phyloP scores from a whole-genome alignment of 2,329 filamentous ascomycete species.

The Penicillium griseofulvum region DNA sequence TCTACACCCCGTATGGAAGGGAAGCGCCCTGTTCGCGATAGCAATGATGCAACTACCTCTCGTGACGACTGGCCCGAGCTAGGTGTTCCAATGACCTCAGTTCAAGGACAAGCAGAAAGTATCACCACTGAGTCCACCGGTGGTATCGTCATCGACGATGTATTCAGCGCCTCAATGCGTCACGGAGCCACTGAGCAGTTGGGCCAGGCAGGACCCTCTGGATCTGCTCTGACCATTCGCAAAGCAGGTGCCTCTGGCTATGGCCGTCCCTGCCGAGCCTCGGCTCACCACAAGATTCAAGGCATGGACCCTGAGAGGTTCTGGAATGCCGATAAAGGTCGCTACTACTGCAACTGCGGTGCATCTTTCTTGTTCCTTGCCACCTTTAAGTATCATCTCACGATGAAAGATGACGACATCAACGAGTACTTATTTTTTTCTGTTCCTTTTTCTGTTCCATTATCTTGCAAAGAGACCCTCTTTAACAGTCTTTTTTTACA shows the following conservation, averaged over 20 bases:
- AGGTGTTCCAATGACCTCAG: background rate
- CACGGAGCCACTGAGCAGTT: background rate
- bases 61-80: background rate
- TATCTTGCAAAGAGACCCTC: background rate
- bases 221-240: background rate
- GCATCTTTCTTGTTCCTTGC: background rate
- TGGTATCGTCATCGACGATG: background rate
- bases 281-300: slow-evolving; percentile 9
- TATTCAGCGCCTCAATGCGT: background rate
- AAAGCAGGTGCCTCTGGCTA: background rate
- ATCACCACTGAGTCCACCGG: slow-evolving; percentile 1
- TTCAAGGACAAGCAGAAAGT: background rate
- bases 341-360: slow-evolving; percentile 38
- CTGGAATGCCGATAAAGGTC: slow-evolving; percentile 30
- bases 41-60: background rate
- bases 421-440: slow-evolving; percentile 15
- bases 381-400: background rate
- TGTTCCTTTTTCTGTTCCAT: too few species aligned
- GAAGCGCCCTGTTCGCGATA: background rate
- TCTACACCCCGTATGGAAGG: background rate
- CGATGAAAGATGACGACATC: background rate
- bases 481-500: slow-evolving; percentile 10
- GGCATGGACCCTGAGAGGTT: slow-evolving; percentile 11
- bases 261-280: background rate
- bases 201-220: background rate